Evolutionary conservation across 306 rosid genomes (phyloP).

Genomic region (Inga oerstediana): DNA sequence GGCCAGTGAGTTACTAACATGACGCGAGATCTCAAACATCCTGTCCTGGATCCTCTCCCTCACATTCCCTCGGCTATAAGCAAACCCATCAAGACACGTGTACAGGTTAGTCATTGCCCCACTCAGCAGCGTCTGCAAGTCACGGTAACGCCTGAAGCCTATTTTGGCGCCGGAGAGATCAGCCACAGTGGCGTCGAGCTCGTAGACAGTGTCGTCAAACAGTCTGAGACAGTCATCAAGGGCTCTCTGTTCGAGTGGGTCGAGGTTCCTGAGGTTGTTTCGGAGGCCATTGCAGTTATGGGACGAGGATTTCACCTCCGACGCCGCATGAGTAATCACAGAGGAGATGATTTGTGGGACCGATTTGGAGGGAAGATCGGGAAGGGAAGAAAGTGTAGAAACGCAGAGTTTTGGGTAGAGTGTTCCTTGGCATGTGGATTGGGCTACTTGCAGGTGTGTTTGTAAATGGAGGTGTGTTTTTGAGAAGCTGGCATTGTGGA

Average conservation of each 20-base stretch:
- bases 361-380: slow-evolving; percentile 57
- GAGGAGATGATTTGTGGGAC: slow-evolving; percentile 53
- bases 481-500: slow-evolving; percentile 19
- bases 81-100: slow-evolving; percentile 90
- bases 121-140: slow-evolving; percentile 64
- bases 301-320: slow-evolving; percentile 54
- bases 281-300: slow-evolving; percentile 48
- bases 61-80: slow-evolving; percentile 36
- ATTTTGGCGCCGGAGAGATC: slow-evolving; percentile 46
- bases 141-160: slow-evolving; percentile 28
- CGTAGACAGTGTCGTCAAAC: slow-evolving; percentile 49
- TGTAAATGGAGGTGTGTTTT: slow-evolving; percentile 28
- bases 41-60: slow-evolving; percentile 40
- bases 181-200: slow-evolving; percentile 48
- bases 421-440: slow-evolving; percentile 69
- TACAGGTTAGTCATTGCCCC: slow-evolving; percentile 84
- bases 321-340: slow-evolving; percentile 47
- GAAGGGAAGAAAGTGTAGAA: slow-evolving; percentile 62
- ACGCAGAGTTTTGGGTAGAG: slow-evolving; percentile 75
- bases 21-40: slow-evolving; percentile 45
- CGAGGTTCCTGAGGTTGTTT: slow-evolving; percentile 24
- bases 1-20: slow-evolving; percentile 69
- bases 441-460: slow-evolving; percentile 54
- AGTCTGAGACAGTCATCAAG: slow-evolving; percentile 77
- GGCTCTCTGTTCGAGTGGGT: slow-evolving; percentile 46